phyloP scores from a whole-genome alignment of 2,329 filamentous ascomycete species.

The Fusarium nisikadoi region DNA sequence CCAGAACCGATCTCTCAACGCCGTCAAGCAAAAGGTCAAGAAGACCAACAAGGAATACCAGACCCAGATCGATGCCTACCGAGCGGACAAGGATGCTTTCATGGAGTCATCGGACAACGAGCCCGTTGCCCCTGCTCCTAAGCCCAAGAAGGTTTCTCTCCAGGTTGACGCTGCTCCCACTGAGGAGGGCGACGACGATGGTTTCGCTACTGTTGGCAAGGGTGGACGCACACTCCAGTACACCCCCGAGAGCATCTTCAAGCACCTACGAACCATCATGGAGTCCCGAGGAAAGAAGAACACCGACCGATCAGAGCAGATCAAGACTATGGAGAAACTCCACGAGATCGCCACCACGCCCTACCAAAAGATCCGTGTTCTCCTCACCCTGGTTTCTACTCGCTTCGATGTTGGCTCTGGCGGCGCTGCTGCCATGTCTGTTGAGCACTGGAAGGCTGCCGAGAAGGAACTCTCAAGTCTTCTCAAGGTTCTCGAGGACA shows the following conservation, averaged over 20 bases:
- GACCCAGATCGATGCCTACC: conserved; percentile 86
- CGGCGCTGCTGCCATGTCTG: conserved; percentile 81
- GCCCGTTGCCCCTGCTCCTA: conserved; percentile 61
- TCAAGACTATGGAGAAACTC: conserved; percentile 96
- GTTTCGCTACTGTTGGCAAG: conserved; percentile 88
- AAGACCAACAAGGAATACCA: conserved; percentile 98
- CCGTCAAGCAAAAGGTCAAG: conserved; percentile 97
- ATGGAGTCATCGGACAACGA: conserved; percentile 87
- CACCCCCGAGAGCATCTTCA: conserved; percentile 97
- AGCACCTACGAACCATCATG: conserved; percentile 91
- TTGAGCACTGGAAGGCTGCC: conserved; percentile 97
- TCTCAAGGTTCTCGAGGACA: conserved; percentile 80
- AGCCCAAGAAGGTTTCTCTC: conserved; percentile 53
- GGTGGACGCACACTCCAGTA: conserved; percentile 90
- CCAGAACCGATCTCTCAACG: conserved; percentile 92
- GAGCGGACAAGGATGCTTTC: conserved; percentile 84
- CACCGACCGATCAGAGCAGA: conserved; percentile 94
- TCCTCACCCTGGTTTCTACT: conserved; percentile 90
- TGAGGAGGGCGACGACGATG: conserved; percentile 78
- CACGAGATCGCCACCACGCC: conserved; percentile 87
- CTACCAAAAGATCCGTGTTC: conserved; percentile 93
- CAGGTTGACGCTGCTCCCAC: conserved; percentile 60
- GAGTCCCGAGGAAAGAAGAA: conserved; percentile 99
- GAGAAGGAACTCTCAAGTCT: conserved; percentile 86
- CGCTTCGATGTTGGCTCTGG: conserved; percentile 92